phyloP scores from a whole-genome alignment of 108 stramenopile species.

The Pseudonitzschia pungens region DNA sequence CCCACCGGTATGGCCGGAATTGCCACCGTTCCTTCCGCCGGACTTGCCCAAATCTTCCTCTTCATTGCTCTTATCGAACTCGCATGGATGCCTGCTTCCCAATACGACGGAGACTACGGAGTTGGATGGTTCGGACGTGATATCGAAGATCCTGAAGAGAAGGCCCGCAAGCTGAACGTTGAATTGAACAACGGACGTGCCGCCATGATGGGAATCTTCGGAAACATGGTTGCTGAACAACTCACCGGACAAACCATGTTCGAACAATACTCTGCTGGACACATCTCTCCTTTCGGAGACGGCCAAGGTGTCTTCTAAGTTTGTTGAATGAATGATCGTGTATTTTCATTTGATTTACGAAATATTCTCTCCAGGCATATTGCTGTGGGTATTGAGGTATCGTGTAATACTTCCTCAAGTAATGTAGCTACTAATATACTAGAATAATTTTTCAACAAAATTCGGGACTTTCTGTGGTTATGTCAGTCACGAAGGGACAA shows the following conservation, averaged over 20 bases:
- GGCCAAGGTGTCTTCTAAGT: slow-evolving; percentile 56
- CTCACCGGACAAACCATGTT: slow-evolving; percentile 52
- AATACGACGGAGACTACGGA: slow-evolving; percentile 72
- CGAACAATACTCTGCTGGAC: slow-evolving; percentile 54
- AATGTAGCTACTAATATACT: slow-evolving; percentile 13
- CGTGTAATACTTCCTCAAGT: slow-evolving; percentile 14
- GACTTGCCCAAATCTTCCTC: slow-evolving; percentile 57
- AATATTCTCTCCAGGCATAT: slow-evolving; percentile 15
- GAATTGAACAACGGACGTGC: slow-evolving; percentile 91
- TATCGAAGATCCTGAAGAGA: slow-evolving; percentile 65
- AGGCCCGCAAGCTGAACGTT: slow-evolving; percentile 71
- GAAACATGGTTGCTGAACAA: slow-evolving; percentile 73
- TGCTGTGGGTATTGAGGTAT: slow-evolving; percentile 16
- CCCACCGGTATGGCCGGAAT: slow-evolving; percentile 42
- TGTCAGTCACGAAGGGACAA: too few relatives aligned
- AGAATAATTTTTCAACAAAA: not conserved
- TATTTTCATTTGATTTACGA: not conserved
- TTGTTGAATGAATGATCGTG: not conserved
- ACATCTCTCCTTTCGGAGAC: slow-evolving; percentile 61
- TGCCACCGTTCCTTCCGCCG: slow-evolving; percentile 41
- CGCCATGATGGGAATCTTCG: slow-evolving; percentile 87
- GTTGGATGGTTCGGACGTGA: slow-evolving; percentile 61
- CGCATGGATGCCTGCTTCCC: slow-evolving; percentile 54
- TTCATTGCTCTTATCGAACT: slow-evolving; percentile 55
- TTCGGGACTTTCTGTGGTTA: too few relatives aligned